Percentiles rank a stretch among this genome's conserved stretches.
Evolutionary conservation across 495 filamentous ascomycete species (phyloP).

Genomic region (Xylaria cubensis): DNA sequence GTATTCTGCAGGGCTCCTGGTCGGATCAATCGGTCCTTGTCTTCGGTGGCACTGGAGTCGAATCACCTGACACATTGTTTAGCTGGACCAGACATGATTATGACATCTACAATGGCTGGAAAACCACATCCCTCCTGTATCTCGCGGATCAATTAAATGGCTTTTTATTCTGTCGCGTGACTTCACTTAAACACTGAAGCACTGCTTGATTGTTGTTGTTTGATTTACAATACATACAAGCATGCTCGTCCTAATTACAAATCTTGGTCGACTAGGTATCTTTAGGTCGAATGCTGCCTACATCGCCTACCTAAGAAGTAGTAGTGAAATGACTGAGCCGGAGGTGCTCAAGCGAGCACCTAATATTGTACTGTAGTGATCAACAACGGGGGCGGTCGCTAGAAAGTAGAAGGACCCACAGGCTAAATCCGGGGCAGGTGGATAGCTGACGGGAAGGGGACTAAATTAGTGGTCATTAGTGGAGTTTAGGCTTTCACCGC

Average conservation of each 20-base stretch:
- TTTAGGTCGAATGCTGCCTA: not conserved
- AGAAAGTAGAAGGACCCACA: slow-evolving; percentile 3
- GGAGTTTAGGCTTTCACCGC: slow-evolving; percentile 2
- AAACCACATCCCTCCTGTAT: too few relatives aligned
- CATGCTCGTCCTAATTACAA: not conserved
- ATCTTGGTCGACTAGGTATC: not conserved
- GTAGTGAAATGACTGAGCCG: not conserved
- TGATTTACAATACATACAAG: not conserved
- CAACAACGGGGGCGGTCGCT: slow-evolving; percentile 1
- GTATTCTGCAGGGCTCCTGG: slow-evolving; percentile 7
- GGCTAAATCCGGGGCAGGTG: slow-evolving; percentile 22
- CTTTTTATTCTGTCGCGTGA: not conserved
- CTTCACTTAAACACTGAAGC: not conserved
- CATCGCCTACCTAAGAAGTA: not conserved
- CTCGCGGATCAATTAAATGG: not conserved
- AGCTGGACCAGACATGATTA: not conserved
- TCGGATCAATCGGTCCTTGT: slow-evolving; percentile 4
- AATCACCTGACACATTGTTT: slow-evolving; percentile 16
- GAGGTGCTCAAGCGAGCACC: too few relatives aligned
- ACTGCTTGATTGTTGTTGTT: not conserved
- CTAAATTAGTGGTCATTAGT: slow-evolving; percentile 4
- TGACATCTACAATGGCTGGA: not conserved
- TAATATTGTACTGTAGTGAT: not conserved
- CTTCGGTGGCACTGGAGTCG: not conserved
- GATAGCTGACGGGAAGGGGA: slow-evolving; percentile 1